These are phyloP conservation scores for Microdochium bolleyi DNA, from an alignment of 2,329 filamentous ascomycete genomes.

Conservation along the genomic window DNA sequence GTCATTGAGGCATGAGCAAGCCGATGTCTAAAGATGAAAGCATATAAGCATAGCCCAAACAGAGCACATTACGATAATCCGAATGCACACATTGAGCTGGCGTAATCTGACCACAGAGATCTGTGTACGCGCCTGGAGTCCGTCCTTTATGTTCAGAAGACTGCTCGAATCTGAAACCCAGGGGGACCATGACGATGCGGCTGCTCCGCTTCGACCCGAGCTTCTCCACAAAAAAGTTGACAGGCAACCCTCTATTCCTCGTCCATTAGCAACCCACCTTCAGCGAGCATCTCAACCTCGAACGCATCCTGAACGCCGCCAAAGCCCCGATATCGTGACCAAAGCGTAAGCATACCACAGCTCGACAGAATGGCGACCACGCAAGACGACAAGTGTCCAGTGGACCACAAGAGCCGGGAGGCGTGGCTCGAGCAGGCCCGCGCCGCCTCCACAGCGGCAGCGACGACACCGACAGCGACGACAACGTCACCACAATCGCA, in stretches of 20 bases:
- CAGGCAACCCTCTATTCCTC: neutral
- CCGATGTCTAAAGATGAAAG: too few species aligned
- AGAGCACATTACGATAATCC: too few species aligned
- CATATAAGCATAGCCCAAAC: too few species aligned
- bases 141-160: too few species aligned
- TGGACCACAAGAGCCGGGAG: constrained; percentile 83
- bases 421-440: constrained; percentile 72
- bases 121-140: too few species aligned
- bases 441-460: constrained; percentile 32
- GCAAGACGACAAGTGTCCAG: constrained; percentile 53
- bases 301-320: neutral
- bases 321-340: too few species aligned
- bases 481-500: constrained; percentile 13
- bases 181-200: neutral
- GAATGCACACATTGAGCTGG: too few species aligned
- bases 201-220: neutral
- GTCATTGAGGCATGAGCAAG: too few species aligned
- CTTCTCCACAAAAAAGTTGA: neutral
- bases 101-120: too few species aligned
- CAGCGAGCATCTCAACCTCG: too few species aligned
- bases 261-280: neutral
- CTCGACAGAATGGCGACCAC: constrained; percentile 8
- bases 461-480: constrained; percentile 21
- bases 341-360: constrained; percentile 1
- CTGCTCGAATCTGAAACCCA: neutral